These are phyloP conservation scores for Puccinia brachypodii DNA, from an alignment of 1,284 basidiomycete genomes.

Conservation along the genomic window DNA sequence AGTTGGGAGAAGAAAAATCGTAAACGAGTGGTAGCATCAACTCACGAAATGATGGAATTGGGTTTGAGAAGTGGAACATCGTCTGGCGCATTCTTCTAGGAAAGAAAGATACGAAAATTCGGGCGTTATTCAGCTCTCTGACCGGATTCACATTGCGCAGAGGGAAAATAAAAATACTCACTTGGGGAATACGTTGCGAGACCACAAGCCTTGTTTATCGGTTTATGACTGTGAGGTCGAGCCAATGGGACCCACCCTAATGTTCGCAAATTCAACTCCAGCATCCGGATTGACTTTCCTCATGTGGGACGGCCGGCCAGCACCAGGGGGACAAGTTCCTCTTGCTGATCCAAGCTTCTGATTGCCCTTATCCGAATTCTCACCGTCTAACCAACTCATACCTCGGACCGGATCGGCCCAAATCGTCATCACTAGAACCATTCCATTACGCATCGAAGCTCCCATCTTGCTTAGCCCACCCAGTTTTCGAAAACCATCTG, in stretches of 20 bases:
- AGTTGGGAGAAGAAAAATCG: too few species aligned
- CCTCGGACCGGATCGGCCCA: slow-evolving; percentile 15
- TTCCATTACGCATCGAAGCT: slow-evolving; percentile 21
- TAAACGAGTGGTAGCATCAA: too few species aligned
- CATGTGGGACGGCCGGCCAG: not conserved
- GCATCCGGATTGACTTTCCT: slow-evolving; percentile 4
- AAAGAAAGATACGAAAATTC: too few species aligned
- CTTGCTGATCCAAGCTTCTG: not conserved
- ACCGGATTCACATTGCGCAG: too few species aligned
- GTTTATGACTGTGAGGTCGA: not conserved
- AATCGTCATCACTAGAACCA: slow-evolving; percentile 29
- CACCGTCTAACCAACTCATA: slow-evolving; percentile 31
- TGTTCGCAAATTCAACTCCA: slow-evolving; percentile 12
- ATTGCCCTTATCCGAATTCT: not conserved
- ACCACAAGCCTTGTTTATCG: not conserved
- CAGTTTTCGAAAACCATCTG: not conserved
- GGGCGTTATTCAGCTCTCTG: too few species aligned
- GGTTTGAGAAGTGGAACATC: too few species aligned
- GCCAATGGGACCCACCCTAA: slow-evolving; percentile 16
- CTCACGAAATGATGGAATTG: too few species aligned
- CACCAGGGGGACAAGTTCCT: slow-evolving; percentile 16
- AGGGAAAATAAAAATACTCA: too few species aligned
- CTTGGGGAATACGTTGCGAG: too few species aligned
- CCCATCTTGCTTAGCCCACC: slow-evolving; percentile 24
- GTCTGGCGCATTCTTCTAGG: too few species aligned